Percentiles rank a stretch among this genome's conserved stretches.
Evolutionary conservation across 768 basidiomycete species (phyloP).

Genomic region (Mycena rebaudengoi): DNA sequence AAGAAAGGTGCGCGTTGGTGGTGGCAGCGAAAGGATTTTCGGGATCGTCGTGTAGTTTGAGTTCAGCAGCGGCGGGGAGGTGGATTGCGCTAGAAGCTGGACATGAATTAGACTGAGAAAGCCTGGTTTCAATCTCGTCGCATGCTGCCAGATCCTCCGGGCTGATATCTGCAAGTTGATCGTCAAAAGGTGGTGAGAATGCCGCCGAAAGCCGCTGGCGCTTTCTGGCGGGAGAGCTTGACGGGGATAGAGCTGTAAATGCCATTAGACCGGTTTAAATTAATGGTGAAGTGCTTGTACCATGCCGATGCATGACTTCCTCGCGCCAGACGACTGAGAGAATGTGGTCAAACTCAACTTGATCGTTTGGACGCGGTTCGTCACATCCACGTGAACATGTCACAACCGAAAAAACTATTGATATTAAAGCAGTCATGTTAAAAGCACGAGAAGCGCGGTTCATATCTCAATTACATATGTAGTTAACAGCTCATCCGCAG

Average conservation of each 20-base stretch:
- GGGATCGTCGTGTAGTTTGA: slow-evolving; percentile 43
- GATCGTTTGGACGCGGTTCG: too few species aligned
- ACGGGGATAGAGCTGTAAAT: slow-evolving; percentile 36
- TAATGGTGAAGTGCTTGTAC: too few species aligned
- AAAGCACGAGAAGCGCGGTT: too few species aligned
- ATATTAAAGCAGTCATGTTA: too few species aligned
- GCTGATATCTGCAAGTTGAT: slow-evolving; percentile 57
- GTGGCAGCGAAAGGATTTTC: slow-evolving; percentile 51
- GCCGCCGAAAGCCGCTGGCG: slow-evolving; percentile 61
- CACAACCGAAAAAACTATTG: too few species aligned
- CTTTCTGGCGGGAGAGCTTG: slow-evolving; percentile 60
- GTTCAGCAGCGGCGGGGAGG: background rate
- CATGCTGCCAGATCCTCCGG: slow-evolving; percentile 64
- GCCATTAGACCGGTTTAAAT: slow-evolving; percentile 24
- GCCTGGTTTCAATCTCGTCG: slow-evolving; percentile 56
- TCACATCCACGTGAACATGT: too few species aligned
- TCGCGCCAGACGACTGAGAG: too few species aligned
- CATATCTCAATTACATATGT: background rate
- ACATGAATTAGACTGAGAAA: slow-evolving; percentile 46
- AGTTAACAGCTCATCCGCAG: slow-evolving; percentile 50
- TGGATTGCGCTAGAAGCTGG: slow-evolving; percentile 15
- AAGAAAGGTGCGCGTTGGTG: slow-evolving; percentile 30
- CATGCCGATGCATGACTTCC: too few species aligned
- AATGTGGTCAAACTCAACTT: too few species aligned
- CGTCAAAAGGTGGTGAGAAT: slow-evolving; percentile 68